These are phyloP conservation scores for Petunia secreta DNA, from an alignment of 257 asterid genomes.

Conservation along the genomic window DNA sequence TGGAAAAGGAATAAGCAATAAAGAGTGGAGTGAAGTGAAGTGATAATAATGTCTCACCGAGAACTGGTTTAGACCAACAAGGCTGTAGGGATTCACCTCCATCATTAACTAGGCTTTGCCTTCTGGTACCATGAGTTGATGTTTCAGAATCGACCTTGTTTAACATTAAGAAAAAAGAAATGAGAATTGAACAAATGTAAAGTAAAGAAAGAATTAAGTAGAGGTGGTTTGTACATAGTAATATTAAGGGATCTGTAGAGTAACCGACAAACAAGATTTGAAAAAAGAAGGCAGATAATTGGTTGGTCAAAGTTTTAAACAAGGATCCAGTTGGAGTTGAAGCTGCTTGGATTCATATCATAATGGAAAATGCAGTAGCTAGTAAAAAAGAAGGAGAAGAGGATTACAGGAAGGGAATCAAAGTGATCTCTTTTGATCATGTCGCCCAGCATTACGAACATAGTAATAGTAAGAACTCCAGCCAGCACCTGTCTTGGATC, in stretches of 20 bases:
- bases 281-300: not conserved
- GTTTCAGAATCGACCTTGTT: slow-evolving; percentile 3
- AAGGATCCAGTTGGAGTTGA: too few species aligned
- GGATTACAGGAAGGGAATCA: slow-evolving; percentile 36
- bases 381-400: not conserved
- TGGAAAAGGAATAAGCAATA: not conserved
- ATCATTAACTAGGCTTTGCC: slow-evolving; percentile 9
- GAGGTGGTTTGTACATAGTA: too few species aligned
- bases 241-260: not conserved
- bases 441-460: slow-evolving; percentile 74
- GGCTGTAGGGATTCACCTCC: slow-evolving; percentile 61
- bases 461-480: slow-evolving; percentile 63
- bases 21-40: not conserved
- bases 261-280: not conserved
- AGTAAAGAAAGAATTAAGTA: not conserved
- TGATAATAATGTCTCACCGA: slow-evolving; percentile 45
- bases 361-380: not conserved
- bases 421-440: slow-evolving; percentile 76
- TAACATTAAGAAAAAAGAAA: not conserved
- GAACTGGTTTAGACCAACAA: slow-evolving; percentile 83
- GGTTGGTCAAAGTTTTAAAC: not conserved
- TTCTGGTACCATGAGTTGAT: slow-evolving; percentile 19
- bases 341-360: too few species aligned
- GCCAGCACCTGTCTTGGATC: slow-evolving; percentile 79
- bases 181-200: not conserved